Evolutionary conservation across 1,284 basidiomycete species (phyloP).

Genomic region (Vanrija sp.): DNA sequence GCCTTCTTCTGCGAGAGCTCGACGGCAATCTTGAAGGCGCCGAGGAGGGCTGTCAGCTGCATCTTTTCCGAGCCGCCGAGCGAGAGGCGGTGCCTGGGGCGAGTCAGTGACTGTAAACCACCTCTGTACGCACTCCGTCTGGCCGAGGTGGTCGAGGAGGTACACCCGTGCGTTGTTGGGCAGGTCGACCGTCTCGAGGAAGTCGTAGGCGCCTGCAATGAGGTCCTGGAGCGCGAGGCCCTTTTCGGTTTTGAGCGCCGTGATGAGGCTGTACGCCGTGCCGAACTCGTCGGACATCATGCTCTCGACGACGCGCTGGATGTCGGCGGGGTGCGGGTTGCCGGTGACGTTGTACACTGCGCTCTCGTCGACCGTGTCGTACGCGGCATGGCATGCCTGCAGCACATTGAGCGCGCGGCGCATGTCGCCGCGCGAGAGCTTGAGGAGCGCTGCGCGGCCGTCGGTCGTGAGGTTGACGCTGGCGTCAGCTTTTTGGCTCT

Average conservation of each 20-base stretch:
- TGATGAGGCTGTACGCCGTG: conserved; percentile 79
- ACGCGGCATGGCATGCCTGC: conserved; percentile 97
- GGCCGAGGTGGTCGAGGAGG: conserved; percentile 83
- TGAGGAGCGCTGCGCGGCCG: conserved; percentile 83
- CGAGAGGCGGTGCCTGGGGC: conserved; percentile 75
- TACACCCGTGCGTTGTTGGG: conserved; percentile 83
- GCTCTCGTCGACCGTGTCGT: conserved; percentile 78
- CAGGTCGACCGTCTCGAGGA: conserved; percentile 79
- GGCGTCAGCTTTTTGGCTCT: conserved; percentile 4
- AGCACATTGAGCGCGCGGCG: conserved; percentile 91
- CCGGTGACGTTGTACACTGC: conserved; percentile 97
- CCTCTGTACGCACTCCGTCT: conserved; percentile 68
- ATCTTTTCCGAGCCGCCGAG: conserved; percentile 93
- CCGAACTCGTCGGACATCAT: conserved; percentile 98
- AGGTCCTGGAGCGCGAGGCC: conserved; percentile 94
- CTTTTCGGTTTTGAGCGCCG: conserved; percentile 79
- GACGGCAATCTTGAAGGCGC: conserved; percentile 89
- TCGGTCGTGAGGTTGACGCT: conserved; percentile 84
- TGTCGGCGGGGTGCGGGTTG: conserved; percentile 88
- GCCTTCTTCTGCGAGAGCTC: conserved; percentile 54
- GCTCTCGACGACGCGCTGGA: conserved; percentile 85
- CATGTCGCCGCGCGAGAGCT: conserved; percentile 96
- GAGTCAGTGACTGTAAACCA: background rate
- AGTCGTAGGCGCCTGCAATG: conserved; percentile 89
- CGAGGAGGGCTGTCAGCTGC: conserved; percentile 85